phyloP scores from a whole-genome alignment of 805 yeast species.

The Lachancea cidri region DNA sequence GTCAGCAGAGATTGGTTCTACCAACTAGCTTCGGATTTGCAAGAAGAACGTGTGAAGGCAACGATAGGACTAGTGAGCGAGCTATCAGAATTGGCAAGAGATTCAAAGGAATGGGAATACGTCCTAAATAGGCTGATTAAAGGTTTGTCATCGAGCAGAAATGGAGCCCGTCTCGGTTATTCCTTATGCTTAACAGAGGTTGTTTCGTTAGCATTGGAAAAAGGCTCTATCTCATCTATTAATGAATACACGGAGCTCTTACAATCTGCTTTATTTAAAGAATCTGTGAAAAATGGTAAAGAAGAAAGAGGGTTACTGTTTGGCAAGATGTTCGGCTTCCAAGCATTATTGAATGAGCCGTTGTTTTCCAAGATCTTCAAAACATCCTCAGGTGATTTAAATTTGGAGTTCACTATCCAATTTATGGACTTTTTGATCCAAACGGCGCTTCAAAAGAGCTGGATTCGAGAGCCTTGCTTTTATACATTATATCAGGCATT shows the following conservation, averaged over 20 bases:
- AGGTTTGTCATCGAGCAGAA: slow-evolving; percentile 79
- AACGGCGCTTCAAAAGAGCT: slow-evolving; percentile 60
- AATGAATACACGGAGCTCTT: slow-evolving; percentile 21
- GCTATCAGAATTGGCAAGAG: slow-evolving; percentile 39
- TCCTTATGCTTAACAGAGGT: slow-evolving; percentile 82
- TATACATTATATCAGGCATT: slow-evolving; percentile 61
- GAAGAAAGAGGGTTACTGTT: slow-evolving; percentile 76
- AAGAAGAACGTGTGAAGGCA: slow-evolving; percentile 64
- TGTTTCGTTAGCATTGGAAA: slow-evolving; percentile 34
- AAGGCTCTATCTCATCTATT: slow-evolving; percentile 13
- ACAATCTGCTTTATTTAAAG: slow-evolving; percentile 32
- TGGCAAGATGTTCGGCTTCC: slow-evolving; percentile 82
- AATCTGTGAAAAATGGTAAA: slow-evolving; percentile 57
- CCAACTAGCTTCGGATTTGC: slow-evolving; percentile 68
- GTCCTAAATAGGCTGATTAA: slow-evolving; percentile 72
- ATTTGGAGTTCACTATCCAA: slow-evolving; percentile 31
- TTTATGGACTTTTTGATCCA: slow-evolving; percentile 48
- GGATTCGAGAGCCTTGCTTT: slow-evolving; percentile 82
- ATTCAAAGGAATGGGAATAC: slow-evolving; percentile 67
- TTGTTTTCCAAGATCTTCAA: slow-evolving; percentile 28
- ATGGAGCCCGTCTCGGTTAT: slow-evolving; percentile 80
- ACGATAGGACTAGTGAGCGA: slow-evolving; percentile 64
- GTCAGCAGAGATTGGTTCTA: slow-evolving; percentile 63
- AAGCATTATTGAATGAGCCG: slow-evolving; percentile 59
- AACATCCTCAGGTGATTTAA: slow-evolving; percentile 10